phyloP scores from a whole-genome alignment of 2,329 filamentous ascomycete genomes.

The Pseudogymnoascus sp. region DNA sequence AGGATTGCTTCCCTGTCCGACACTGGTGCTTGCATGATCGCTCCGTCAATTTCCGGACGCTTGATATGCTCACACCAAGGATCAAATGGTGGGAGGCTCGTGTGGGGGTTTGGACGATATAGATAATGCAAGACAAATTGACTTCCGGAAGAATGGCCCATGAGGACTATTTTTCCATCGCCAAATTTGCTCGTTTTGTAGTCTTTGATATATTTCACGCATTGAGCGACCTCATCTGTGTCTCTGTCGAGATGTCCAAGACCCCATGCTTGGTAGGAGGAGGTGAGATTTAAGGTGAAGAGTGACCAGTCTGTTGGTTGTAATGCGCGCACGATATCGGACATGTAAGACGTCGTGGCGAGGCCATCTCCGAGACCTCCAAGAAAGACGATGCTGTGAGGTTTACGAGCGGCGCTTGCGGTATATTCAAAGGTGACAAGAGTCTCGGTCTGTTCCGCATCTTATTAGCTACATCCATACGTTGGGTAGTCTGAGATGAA shows the following conservation, averaged over 20 bases:
- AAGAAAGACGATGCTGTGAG: constrained; percentile 44
- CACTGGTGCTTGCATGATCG: constrained; percentile 56
- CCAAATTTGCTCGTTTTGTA: constrained; percentile 29
- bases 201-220: constrained; percentile 26
- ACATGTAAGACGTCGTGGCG: constrained; percentile 41
- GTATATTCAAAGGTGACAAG: constrained; percentile 35
- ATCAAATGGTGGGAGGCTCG: constrained; percentile 21
- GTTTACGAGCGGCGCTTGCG: constrained; percentile 25
- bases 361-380: constrained; percentile 46
- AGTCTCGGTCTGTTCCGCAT: constrained; percentile 30
- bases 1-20: constrained; percentile 50
- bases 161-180: constrained; percentile 50
- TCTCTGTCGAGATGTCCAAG: constrained; percentile 32
- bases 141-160: constrained; percentile 61
- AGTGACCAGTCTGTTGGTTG: constrained; percentile 31
- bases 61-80: constrained; percentile 27
- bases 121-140: constrained; percentile 61
- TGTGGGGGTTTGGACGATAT: constrained; percentile 34
- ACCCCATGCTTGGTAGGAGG: constrained; percentile 33
- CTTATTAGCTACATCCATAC: constrained; percentile 6
- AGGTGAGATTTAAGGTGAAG: constrained; percentile 34
- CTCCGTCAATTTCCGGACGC: constrained; percentile 46
- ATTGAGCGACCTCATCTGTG: constrained; percentile 31
- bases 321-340: constrained; percentile 36
- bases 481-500: not conserved